Conservation (phyloP, 1,139 yeast species). For the Suhomyces guaymorum region DNA sequence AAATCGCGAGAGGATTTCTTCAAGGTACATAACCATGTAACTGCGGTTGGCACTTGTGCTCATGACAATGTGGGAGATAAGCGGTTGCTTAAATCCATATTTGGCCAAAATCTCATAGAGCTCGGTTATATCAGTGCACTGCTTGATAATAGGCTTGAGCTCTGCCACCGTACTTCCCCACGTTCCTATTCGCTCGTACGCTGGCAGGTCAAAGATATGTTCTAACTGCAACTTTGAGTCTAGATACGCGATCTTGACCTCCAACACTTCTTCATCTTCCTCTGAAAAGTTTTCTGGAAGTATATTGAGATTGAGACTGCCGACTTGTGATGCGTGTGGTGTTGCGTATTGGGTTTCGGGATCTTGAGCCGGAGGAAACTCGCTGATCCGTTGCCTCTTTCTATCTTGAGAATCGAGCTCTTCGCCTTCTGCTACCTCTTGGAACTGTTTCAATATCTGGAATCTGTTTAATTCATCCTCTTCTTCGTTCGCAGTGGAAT, state of each 20-base stretch:
- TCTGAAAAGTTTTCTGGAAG: background rate
- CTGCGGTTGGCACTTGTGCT: conserved; percentile 25
- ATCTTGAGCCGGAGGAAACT: conserved; percentile 1
- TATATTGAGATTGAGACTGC: conserved; percentile 2
- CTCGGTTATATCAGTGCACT: conserved; percentile 4
- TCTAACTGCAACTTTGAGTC: conserved; percentile 5
- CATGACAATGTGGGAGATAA: conserved; percentile 32
- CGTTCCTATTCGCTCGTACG: conserved; percentile 7
- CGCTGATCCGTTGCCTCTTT: conserved; percentile 2
- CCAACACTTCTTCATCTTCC: conserved; percentile 6
- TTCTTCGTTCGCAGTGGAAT: conserved; percentile 12
- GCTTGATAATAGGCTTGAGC: conserved; percentile 7
- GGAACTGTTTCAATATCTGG: conserved; percentile 5
- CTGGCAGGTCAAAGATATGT: too few relatives aligned
- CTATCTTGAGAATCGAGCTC: too few relatives aligned
- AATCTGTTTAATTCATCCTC: conserved; percentile 4
- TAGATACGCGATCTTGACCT: conserved; percentile 6
- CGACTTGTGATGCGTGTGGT: conserved; percentile 6
- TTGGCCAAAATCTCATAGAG: conserved; percentile 17
- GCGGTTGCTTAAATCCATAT: conserved; percentile 27
- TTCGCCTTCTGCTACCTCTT: too few relatives aligned
- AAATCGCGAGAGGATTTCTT: conserved; percentile 9
- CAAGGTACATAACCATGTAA: conserved; percentile 9
- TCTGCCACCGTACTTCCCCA: conserved; percentile 8
- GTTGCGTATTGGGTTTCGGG: conserved; percentile 8